Base-by-base conservation (phyloP, 2,329 filamentous ascomycete species). In the Helminthosporium solani region DNA sequence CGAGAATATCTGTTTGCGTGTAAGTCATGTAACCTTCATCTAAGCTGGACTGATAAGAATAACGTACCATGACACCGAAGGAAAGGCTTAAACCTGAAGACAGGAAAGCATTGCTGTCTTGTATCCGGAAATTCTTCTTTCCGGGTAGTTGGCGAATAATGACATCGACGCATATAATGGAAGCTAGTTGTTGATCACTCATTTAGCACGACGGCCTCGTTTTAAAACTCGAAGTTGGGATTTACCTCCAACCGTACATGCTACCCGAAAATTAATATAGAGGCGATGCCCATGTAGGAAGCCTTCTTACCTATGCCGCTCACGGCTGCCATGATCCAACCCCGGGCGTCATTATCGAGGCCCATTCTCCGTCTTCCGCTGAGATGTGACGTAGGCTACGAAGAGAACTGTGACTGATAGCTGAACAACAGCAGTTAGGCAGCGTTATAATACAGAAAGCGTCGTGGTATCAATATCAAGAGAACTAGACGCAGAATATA, bases 11-110 rank as follows among this genome's bases (percentile, higher is more conserved):
- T 96, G 60, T 14, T 12, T 23, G 3, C 6, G 19, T 23, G 33
- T 11, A 45, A 65, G 53, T 34, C 20, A 42, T 11, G 8, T 19
- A 9, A 12, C 14, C 2, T 15, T 9, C 1, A 27, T 18, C 7
- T 3, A 25, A 9, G 18, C 7, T 7, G 14, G 9, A 20, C 7
- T 44, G 33, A 21, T 2, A 16, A 14, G 18, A 23, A 46, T 8
- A 19, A 66, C 82, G 55, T 70, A 96, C 91, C 90, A 99, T 95
- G 36, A 97, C 91, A 34, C 94, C 92, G 57, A 96, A 96, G 67
- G 90, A 96, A 54, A 99, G 73, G 70, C 91, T 96, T 50, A 97
- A 73, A 0, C 92, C 96, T 18, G 85, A 84, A 1, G 91, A 91
- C 3, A 96, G 78, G 67, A 99, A 99, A 18, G 78, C 78, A 74